A percentile compares a stretch with the other conserved stretches of the same genome.
These are phyloP conservation scores for Boletus speciosus DNA, from an alignment of 768 basidiomycete genomes.

Conservation along the genomic window DNA sequence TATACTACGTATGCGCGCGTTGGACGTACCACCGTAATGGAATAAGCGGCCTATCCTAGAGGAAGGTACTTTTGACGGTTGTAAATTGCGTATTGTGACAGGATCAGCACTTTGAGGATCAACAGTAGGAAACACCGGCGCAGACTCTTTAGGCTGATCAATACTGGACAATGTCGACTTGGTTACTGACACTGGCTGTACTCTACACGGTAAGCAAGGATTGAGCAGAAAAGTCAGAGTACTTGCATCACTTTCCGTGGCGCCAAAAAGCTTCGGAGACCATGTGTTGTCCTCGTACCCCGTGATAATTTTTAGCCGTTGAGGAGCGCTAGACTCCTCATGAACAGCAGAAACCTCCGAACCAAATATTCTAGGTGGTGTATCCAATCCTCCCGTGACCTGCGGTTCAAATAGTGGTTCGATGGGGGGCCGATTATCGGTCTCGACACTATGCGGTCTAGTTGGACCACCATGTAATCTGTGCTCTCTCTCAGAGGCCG, in stretches of 20 bases:
- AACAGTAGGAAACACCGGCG: background rate
- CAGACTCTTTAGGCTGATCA: constrained; percentile 3
- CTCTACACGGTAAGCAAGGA: background rate
- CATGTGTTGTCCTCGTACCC: background rate
- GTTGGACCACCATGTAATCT: background rate
- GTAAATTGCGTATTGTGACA: constrained; percentile 42
- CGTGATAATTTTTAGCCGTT: too few relatives aligned
- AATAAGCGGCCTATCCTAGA: constrained; percentile 86
- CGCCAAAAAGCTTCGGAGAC: background rate
- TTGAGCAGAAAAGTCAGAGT: background rate
- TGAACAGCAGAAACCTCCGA: background rate
- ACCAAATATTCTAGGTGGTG: background rate
- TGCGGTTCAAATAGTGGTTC: background rate
- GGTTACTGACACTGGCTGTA: background rate
- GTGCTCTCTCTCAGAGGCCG: background rate
- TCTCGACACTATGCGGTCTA: background rate
- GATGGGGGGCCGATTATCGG: background rate
- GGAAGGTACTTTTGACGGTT: constrained; percentile 87
- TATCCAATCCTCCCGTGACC: background rate
- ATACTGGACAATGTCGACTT: background rate
- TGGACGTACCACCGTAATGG: constrained; percentile 81
- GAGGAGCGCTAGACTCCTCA: background rate
- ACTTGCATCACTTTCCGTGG: constrained; percentile 6
- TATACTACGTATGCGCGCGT: background rate
- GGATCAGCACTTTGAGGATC: background rate